phyloP scores from a whole-genome alignment of 495 filamentous ascomycete genomes.

The Cladorrhinum samala region DNA sequence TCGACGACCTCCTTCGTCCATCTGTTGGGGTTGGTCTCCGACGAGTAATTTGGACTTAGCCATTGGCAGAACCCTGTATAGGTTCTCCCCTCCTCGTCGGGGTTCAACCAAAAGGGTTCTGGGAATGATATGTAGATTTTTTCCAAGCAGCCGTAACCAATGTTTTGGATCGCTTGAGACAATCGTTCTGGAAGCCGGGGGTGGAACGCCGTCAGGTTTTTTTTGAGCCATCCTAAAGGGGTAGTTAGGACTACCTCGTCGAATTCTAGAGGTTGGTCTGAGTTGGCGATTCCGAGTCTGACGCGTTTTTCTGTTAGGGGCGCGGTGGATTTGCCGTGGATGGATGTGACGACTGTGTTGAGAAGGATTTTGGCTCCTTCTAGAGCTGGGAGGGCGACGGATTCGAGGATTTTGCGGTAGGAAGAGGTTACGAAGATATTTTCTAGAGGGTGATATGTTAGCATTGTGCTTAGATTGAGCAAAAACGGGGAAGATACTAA shows the following conservation, averaged over 20 bases:
- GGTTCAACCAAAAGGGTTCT: slow-evolving; percentile 50
- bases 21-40: slow-evolving; percentile 51
- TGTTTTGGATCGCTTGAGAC: slow-evolving; percentile 61
- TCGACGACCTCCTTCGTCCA: slow-evolving; percentile 83
- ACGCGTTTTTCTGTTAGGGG: slow-evolving; percentile 37
- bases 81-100: slow-evolving; percentile 18
- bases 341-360: slow-evolving; percentile 32
- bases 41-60: slow-evolving; percentile 58
- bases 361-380: slow-evolving; percentile 59
- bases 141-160: slow-evolving; percentile 85
- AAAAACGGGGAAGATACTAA: slow-evolving; percentile 32
- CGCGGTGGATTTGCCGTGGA: slow-evolving; percentile 42
- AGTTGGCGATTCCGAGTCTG: slow-evolving; percentile 48
- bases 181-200: slow-evolving; percentile 65
- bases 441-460: slow-evolving; percentile 48
- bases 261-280: slow-evolving; percentile 52
- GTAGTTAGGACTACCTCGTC: slow-evolving; percentile 82
- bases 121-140: slow-evolving; percentile 91
- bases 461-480: not conserved
- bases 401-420: slow-evolving; percentile 67
- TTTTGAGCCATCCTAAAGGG: slow-evolving; percentile 86
- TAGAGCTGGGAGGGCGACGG: slow-evolving; percentile 57
- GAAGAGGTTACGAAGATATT: slow-evolving; percentile 87
- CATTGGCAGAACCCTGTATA: slow-evolving; percentile 60
- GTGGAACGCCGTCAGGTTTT: slow-evolving; percentile 60